These are phyloP conservation scores for Nicotiana benthamiana DNA, from an alignment of 257 asterid genomes.

Conservation along the genomic window DNA sequence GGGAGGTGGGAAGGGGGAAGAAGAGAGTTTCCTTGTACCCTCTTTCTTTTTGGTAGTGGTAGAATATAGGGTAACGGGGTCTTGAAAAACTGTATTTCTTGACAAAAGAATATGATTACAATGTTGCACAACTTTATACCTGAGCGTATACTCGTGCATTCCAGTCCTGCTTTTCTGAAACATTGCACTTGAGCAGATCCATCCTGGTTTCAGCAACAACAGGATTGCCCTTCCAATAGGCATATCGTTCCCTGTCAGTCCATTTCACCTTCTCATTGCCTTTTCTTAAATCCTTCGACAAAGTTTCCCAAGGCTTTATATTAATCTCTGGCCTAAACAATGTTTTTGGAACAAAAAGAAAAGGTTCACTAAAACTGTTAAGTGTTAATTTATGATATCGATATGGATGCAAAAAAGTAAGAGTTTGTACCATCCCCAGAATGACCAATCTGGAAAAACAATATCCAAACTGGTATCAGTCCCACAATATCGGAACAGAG, in stretches of 20 bases:
- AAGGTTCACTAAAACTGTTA: neutral
- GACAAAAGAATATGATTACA: neutral
- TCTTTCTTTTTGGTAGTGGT: too few species aligned
- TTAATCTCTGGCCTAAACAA: constrained; percentile 66
- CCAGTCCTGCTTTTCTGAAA: constrained; percentile 73
- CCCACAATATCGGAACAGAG: constrained; percentile 33
- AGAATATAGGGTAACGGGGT: neutral
- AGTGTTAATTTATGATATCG: neutral
- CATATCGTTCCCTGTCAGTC: constrained; percentile 71
- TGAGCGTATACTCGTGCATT: constrained; percentile 65
- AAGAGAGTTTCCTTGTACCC: neutral
- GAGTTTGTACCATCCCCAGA: constrained; percentile 39
- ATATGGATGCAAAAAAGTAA: neutral
- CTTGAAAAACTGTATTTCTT: neutral
- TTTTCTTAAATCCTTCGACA: constrained; percentile 40
- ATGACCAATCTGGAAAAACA: constrained; percentile 49
- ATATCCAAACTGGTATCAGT: constrained; percentile 30
- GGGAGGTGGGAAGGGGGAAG: neutral
- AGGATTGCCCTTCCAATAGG: constrained; percentile 90
- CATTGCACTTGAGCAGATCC: constrained; percentile 75
- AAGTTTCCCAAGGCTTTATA: constrained; percentile 69
- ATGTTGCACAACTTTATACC: constrained; percentile 23
- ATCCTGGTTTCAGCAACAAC: constrained; percentile 40
- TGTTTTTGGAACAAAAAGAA: neutral
- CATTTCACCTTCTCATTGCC: constrained; percentile 53